Evolutionary conservation across 257 asterid genomes (phyloP), one percentile per base, ranked within the genome.

Genomic region (Forsythia suspensa): DNA sequence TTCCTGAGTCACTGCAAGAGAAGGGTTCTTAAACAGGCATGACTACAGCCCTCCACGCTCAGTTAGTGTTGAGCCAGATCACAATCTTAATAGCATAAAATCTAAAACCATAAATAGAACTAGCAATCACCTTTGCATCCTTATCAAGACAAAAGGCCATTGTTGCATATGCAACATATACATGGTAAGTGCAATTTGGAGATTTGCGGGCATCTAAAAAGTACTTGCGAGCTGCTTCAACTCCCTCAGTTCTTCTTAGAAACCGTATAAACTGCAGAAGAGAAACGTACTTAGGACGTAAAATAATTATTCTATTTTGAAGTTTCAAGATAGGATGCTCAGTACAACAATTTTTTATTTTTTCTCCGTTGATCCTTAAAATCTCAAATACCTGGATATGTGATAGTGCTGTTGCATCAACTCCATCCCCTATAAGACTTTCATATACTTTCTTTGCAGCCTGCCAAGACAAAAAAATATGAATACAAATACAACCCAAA

Each of bases 141-240:
- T 96, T 96, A 79, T 96, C 98, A 29, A 88, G 97, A 88, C 99
- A 96, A 83, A 93, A 96, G 51, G 97, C 97, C 98, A 96, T 91
- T 95, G 84, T 91, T 68, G 99, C 99, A 81, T 96, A 92, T 82
- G 99, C 99, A 82, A 96, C 97, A 86, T 88, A 96, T 44, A 96
- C 95, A 87, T 96, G 99, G 90, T 94, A 96, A 65, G 95, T 94
- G 93, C 99, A 96, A 74, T 85, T 91, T 44, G 98, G 97, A 76
- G 95, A 96, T 85, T 96, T 94, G 52, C 94, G 94, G 70, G 98
- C 96, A 83, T 96, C 98, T 80, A 94, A 80, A 74, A 96, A 96
- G 89, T 89, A 90, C 83, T 86, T 94, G 63, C 97, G 98, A 80
- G 99, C 97, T 70, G 97, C 97, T 84, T 94, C 99, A 78, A 88